Percentiles rank a stretch among this genome's conserved stretches.
phyloP scores from a whole-genome alignment of 192 early-diverging fungal species.

The Backusella morwellensis region DNA sequence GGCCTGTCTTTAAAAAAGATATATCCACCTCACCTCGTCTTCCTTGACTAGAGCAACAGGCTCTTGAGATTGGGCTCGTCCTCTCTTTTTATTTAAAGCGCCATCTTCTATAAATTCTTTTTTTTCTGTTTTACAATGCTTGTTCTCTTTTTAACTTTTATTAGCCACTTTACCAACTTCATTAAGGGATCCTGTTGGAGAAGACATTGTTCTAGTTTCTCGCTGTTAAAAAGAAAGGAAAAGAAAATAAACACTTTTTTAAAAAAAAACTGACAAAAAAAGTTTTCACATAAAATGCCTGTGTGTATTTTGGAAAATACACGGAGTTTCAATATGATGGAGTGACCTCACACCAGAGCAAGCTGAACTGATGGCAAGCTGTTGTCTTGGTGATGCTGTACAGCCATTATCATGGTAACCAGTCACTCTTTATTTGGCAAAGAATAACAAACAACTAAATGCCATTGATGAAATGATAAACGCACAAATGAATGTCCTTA shows the following conservation, averaged over 20 bases:
- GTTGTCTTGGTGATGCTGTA: too few relatives aligned
- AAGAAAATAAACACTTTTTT: not conserved
- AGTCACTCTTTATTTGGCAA: too few relatives aligned
- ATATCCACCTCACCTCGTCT: constrained; percentile 1
- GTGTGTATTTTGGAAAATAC: not conserved
- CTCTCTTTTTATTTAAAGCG: constrained; percentile 29
- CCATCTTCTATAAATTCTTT: constrained; percentile 16
- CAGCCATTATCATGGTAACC: too few relatives aligned
- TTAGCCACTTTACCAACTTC: constrained; percentile 6
- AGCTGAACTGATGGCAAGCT: too few relatives aligned
- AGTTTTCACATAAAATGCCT: not conserved
- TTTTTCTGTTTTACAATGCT: not conserved
- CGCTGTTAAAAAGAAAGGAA: not conserved
- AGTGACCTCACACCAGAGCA: not conserved
- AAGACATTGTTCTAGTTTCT: constrained; percentile 8
- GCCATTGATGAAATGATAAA: too few relatives aligned
- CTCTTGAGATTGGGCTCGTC: constrained; percentile 34
- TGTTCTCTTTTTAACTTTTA: not conserved
- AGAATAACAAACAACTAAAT: too few relatives aligned
- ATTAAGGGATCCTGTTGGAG: constrained; percentile 10
- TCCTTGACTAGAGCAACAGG: constrained; percentile 9
- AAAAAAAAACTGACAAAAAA: not conserved
- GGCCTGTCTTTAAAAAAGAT: not conserved
- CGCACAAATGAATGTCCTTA: too few relatives aligned
- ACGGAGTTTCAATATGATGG: not conserved